Evolutionary conservation across 2,329 filamentous ascomycete genomes (phyloP).

Genomic region (Chaetothyriales sp.): DNA sequence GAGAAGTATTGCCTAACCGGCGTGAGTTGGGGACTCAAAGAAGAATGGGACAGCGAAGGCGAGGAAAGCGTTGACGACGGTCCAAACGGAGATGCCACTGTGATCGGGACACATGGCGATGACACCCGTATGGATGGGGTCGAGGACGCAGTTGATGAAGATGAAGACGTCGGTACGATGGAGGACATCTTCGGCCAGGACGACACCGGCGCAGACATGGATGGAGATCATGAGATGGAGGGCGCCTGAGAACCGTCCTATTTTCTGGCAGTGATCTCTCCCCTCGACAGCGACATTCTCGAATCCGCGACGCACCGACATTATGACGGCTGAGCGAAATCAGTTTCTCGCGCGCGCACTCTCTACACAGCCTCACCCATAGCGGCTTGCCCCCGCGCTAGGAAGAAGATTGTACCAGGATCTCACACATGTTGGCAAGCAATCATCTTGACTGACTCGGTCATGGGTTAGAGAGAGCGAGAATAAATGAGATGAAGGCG

Average conservation of each 20-base stretch:
- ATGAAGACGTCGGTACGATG: conserved; percentile 17
- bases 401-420: neutral
- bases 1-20: conserved; percentile 48
- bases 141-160: conserved; percentile 15
- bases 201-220: conserved; percentile 21
- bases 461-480: neutral
- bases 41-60: conserved; percentile 43
- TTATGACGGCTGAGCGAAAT: neutral
- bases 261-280: neutral
- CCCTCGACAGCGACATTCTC: neutral
- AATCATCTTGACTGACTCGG: neutral
- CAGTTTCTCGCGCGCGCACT: neutral
- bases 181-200: conserved; percentile 22
- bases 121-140: conserved; percentile 20
- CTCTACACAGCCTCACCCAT: neutral
- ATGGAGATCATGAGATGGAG: conserved; percentile 29
- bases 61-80: conserved; percentile 27
- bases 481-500: neutral
- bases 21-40: conserved; percentile 40
- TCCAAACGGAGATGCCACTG: conserved; percentile 12
- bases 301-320: neutral
- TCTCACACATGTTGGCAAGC: neutral
- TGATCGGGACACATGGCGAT: conserved; percentile 6
- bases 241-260: neutral
- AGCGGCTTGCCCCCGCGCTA: neutral